Base-by-base conservation (phyloP, 2,329 filamentous ascomycete species). In the Alternaria gansuensis region DNA sequence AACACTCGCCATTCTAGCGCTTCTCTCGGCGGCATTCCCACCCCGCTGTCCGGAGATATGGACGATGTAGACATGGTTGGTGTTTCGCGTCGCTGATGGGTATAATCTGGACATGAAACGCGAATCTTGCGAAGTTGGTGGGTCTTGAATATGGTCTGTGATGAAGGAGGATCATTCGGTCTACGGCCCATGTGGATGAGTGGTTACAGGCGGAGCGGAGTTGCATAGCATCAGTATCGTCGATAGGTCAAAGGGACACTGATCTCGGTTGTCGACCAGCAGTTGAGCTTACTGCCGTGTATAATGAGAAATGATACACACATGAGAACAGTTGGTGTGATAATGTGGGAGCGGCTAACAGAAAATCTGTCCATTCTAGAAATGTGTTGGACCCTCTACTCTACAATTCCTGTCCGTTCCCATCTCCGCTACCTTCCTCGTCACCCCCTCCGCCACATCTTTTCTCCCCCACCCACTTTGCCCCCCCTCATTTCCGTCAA, bases 341-440 rank as follows among this genome's bases (percentile, higher is more conserved):
- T 17, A 17, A 17, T 17, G 17, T 17, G 17, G 17, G 17, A 17
- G 17, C 17, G 17, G 17, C 17, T 17, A 17, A 17, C 17, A 17
- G 17, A 17, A 17, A 17, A 17, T 17, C 17, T 17, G 17, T 17
- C 17, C 17, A 17, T 17, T 17, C 17, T 17, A 17, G 17, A 17
- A 17, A 17, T 17, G 17, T 17, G 17, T 17, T 17, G 17, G 17
- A 17, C n/a, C 5, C 10, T 10, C 28, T 8, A 7, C 9, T 31
- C 9, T 14, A 45, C 1, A 21, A 2, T 17, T 39, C 17, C n/a
- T 21, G 7, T 0, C 0, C n/a, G 0, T 7, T 2, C 21, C 8
- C 36, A 0, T 37, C 0, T 17, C 11, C 36, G 2, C 21, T 17
- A 21, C 36, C 4, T 39, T 39, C 36, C 4, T 8, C 36, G 4